Evolutionary conservation across 2,329 filamentous ascomycete species (phyloP).

Genomic region (Geosmithia flava): DNA sequence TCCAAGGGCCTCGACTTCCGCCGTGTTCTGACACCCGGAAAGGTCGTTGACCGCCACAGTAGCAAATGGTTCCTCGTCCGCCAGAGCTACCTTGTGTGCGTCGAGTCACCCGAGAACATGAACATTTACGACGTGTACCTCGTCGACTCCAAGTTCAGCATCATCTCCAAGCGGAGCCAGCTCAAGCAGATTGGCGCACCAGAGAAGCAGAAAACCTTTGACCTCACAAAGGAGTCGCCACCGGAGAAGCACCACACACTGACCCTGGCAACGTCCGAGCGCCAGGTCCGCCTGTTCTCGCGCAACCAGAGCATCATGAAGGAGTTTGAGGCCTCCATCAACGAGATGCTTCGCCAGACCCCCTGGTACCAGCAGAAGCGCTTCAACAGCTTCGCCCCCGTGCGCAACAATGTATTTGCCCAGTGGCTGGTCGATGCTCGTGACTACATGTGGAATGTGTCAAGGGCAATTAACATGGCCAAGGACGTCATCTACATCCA

Average conservation of each 20-base stretch:
- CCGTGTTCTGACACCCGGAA: slow-evolving; percentile 63
- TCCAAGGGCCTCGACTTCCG: slow-evolving; percentile 81
- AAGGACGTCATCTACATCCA: slow-evolving; percentile 98
- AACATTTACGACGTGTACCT: slow-evolving; percentile 98
- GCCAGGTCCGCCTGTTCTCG: slow-evolving; percentile 82
- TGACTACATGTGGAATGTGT: slow-evolving; percentile 99
- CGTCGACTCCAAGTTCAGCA: slow-evolving; percentile 78
- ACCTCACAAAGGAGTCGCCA: slow-evolving; percentile 23
- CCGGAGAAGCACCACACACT: slow-evolving; percentile 65
- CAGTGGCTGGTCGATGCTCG: slow-evolving; percentile 95
- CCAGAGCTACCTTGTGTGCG: slow-evolving; percentile 93
- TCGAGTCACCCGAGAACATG: slow-evolving; percentile 98
- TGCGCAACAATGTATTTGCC: slow-evolving; percentile 74
- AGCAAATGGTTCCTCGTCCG: slow-evolving; percentile 98
- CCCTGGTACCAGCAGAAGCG: slow-evolving; percentile 74
- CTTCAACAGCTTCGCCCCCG: slow-evolving; percentile 88
- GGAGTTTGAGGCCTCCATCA: slow-evolving; percentile 90
- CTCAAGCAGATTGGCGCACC: slow-evolving; percentile 40
- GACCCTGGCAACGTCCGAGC: slow-evolving; percentile 80
- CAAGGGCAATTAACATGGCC: slow-evolving; percentile 90
- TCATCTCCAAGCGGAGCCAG: slow-evolving; percentile 60
- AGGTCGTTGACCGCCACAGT: slow-evolving; percentile 70
- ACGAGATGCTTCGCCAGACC: slow-evolving; percentile 72
- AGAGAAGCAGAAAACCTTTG: slow-evolving; percentile 41
- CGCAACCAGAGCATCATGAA: slow-evolving; percentile 79